Base-by-base conservation (phyloP, 495 filamentous ascomycete genomes). In the Sphaerosporella brunnea region DNA sequence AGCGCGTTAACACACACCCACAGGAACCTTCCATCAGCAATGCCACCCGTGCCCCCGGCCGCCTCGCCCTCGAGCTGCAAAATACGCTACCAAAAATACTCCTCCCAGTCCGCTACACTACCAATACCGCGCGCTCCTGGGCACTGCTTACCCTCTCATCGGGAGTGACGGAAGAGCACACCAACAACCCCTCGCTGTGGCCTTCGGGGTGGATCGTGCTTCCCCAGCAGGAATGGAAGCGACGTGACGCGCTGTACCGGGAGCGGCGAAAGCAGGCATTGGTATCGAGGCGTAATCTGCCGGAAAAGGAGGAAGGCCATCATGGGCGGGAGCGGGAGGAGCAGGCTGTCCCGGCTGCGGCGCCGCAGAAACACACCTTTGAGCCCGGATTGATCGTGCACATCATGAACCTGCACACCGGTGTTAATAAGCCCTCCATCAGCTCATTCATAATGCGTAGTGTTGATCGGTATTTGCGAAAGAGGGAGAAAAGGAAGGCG, bases 161-260 rank as follows among this genome's bases (percentile, higher is more conserved):
- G n/a, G 24, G 30, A 10, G 50, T 62, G 37, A 50, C 49, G 10
- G 36, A 54, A 41, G 42, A 40, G 30, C 51, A 59, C 50, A 53
- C 47, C 36, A 48, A 35, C 15, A 48, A 52, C 3, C 45, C 39
- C 40, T 39, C 45, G 20, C 10, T 54, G 21, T 65, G 58, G 57
- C 65, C 65, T 1, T 45, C 55, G 10, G 52, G 58, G 28, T 68
- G 65, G 65, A 64, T 65, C 43, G 50, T 66, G 9, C 50, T 68
- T 53, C 60, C 61, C 15, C 63, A 64, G 36, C 23, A 36, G 16
- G 60, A 63, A 41, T 63, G 60, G 60, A 45, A 40, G 24, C 51
- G 28, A 35, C 46, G 60, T 25, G 59, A 62, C 23, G 21, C 42
- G 16, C 43, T 57, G 36, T 61, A 61, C 32, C 55, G 51, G 20